Evolutionary conservation across 1,139 yeast genomes (phyloP), one percentile per base, ranked within the genome.

Genomic region (Ogataea hybrid): DNA sequence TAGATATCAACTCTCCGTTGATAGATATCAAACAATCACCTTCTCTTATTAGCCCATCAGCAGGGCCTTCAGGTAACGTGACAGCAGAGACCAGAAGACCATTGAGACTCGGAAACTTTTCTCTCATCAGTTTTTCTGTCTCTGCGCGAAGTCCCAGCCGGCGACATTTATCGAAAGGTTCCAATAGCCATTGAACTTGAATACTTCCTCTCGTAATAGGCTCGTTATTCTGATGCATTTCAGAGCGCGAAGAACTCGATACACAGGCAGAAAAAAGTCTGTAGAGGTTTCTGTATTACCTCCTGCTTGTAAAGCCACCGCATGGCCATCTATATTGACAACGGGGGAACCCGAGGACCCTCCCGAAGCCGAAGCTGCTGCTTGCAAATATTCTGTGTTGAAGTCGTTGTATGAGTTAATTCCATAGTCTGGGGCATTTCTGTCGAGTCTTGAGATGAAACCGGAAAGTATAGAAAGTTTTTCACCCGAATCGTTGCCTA

Each of bases 341-440:
- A 90, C 97, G 0, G 97, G 97, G 2, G 96, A 88, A 4, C 97
- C 97, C 39, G 95, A 83, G 1, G 96, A 88, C 1, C 97, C 97
- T 29, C 97, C 97, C 9, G 95, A 84, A 0, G 97, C 96, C 52
- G 90, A 78, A 1, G 97, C 96, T 12, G 97, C 96, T 1, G 97
- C 97, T 64, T 90, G 97, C 47, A 89, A 88, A 65, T 90, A 90
- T 63, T 88, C 96, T 0, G 97, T 90, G 62, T 90, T 90, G 73
- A 89, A 90, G 68, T 90, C 97, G 59, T 86, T 88, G 62, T 89
- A 90, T n/a, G 94, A 81, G 55, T 85, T 69, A 15, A 80, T 81
- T 32, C 97, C 97, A 61, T 90, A 90, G 50, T 86, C 95, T 3
- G 97, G 97, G 3, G 97, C 95, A 61, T 89, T 88, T 70, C 97